These are phyloP conservation scores for Aspergillus bombycis DNA, from an alignment of 2,329 filamentous ascomycete genomes.

Conservation along the genomic window DNA sequence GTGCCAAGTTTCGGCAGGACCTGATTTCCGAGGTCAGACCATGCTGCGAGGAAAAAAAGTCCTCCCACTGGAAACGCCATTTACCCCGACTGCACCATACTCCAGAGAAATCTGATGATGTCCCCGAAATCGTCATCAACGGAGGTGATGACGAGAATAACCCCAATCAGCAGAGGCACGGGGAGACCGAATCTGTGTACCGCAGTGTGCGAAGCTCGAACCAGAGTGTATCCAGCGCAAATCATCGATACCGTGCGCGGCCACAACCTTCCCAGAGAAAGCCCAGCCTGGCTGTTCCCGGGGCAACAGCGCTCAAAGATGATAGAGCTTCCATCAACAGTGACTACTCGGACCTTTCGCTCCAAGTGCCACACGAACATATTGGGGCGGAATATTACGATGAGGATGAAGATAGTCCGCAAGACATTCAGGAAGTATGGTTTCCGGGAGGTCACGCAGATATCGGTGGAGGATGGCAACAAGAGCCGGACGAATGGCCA, in stretches of 20 bases:
- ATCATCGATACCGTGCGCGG: slow-evolving; percentile 33
- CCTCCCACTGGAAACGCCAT: slow-evolving; percentile 24
- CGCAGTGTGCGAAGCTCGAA: slow-evolving; percentile 29
- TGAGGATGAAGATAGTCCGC: slow-evolving; percentile 48
- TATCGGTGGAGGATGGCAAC: slow-evolving; percentile 75
- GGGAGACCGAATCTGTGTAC: slow-evolving; percentile 33
- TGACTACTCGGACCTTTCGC: slow-evolving; percentile 32
- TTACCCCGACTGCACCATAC: slow-evolving; percentile 22
- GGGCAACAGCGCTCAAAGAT: slow-evolving; percentile 30
- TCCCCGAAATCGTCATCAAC: slow-evolving; percentile 39
- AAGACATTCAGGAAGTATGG: slow-evolving; percentile 76
- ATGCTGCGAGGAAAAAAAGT: slow-evolving; percentile 26
- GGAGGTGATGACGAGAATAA: slow-evolving; percentile 18
- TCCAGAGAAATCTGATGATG: slow-evolving; percentile 19
- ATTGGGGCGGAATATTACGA: slow-evolving; percentile 26
- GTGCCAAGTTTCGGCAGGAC: slow-evolving; percentile 62
- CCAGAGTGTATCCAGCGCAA: slow-evolving; percentile 17
- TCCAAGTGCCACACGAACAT: slow-evolving; percentile 28
- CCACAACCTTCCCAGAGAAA: slow-evolving; percentile 20
- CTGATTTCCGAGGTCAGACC: slow-evolving; percentile 53
- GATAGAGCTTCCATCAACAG: slow-evolving; percentile 36
- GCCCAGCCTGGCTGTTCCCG: slow-evolving; percentile 33
- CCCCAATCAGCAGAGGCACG: slow-evolving; percentile 16
- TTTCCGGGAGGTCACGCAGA: slow-evolving; percentile 80
- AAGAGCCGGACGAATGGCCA: slow-evolving; percentile 59